These are phyloP conservation scores for Blastobotrys raffinosifermentans DNA, from an alignment of 1,139 yeast species.

Conservation along the genomic window DNA sequence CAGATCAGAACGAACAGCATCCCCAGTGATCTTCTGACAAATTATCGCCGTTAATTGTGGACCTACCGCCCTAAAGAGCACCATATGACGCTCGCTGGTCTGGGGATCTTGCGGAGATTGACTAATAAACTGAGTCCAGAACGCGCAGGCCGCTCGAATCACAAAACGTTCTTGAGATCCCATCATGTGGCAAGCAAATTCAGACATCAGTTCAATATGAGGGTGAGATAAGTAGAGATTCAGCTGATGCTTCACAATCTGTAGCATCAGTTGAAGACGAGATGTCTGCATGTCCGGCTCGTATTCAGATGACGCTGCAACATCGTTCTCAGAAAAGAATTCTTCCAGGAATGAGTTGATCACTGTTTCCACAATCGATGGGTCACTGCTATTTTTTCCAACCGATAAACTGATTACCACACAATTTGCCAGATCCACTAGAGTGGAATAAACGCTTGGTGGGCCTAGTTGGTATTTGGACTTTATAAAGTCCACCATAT, in stretches of 20 bases:
- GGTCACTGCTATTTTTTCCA: not conserved
- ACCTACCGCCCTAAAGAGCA: constrained; percentile 20
- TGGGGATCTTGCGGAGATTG: constrained; percentile 5
- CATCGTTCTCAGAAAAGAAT: constrained; percentile 19
- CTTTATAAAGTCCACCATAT: constrained; percentile 43
- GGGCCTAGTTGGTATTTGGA: constrained; percentile 35
- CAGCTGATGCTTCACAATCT: constrained; percentile 17
- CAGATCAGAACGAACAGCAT: constrained; percentile 55
- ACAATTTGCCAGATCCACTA: constrained; percentile 29
- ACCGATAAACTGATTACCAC: constrained; percentile 15
- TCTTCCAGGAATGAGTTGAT: constrained; percentile 16
- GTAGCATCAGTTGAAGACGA: constrained; percentile 23
- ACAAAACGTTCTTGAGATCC: constrained; percentile 59
- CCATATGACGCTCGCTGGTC: constrained; percentile 8
- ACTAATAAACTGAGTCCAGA: constrained; percentile 54
- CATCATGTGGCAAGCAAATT: constrained; percentile 40
- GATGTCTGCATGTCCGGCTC: constrained; percentile 26
- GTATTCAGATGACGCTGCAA: constrained; percentile 12
- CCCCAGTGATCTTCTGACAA: constrained; percentile 31
- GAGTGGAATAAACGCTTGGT: constrained; percentile 17
- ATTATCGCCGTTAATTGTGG: constrained; percentile 22
- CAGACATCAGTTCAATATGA: constrained; percentile 15
- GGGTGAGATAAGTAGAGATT: constrained; percentile 15
- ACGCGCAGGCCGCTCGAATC: constrained; percentile 53
- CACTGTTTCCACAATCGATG: constrained; percentile 10